Evolutionary conservation across 129 eudicot genomes (phyloP), one percentile per base, ranked within the genome.

Genomic region (Pulicaria dysenterica): DNA sequence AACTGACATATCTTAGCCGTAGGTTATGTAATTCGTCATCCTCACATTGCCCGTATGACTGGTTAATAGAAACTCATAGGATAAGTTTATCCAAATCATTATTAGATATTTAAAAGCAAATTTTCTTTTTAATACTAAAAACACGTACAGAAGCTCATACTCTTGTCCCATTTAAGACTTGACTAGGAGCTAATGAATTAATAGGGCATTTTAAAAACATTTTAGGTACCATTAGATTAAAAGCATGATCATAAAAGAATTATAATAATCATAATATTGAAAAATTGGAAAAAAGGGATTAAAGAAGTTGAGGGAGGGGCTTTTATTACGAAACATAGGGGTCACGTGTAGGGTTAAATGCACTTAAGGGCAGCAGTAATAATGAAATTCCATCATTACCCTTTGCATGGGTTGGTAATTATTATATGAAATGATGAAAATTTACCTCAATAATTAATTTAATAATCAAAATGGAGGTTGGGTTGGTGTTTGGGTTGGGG

Each of bases 341-440:
- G 79, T 79, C 83, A 79, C 83, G 83, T 79, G 83, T 79, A 79
- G 79, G 83, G 83, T 79, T 73, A 67, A 79, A 79, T 79, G 79
- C 83, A 65, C 74, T 79, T 79, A 79, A 72, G 78, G 69, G 64
- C 69, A 73, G 67, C 67, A 79, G 79, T 73, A 79, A 79, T 73
- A 72, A 79, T 79, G 73, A 72, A 76, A 65, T 79, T 65, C 79
- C 83, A 79, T 79, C 78, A 79, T 79, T 72, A 72, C 83, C 79
- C 83, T 66, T 79, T 79, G 83, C 83, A 79, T 72, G 78, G 79
- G 83, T 56, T 73, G 79, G 74, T 73, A 78, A 78, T 78, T 78
- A 79, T 79, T 72, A 73, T 79, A 47, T 49, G 83, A 79, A 73
- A 79, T 79, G 79, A 79, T 79, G 78, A 79, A 58, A 36, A 48